Evolutionary conservation across 2,329 filamentous ascomycete species (phyloP).

Genomic region (Alternaria dauci): DNA sequence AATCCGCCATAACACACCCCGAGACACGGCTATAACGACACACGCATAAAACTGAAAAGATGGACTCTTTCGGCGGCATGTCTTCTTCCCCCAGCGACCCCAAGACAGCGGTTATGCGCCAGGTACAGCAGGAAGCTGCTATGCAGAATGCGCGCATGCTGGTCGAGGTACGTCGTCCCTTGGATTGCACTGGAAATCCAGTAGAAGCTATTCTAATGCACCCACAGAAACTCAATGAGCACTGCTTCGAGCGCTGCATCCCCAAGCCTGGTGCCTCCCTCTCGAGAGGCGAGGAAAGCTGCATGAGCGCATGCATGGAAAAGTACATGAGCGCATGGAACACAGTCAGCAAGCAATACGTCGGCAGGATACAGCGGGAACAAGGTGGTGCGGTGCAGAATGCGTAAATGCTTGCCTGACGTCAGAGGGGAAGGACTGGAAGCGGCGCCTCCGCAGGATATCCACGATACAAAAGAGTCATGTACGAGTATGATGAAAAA

Average conservation of each 20-base stretch:
- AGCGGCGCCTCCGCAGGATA: neutral
- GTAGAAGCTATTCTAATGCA: neutral
- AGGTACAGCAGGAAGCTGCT: slow-evolving; percentile 62
- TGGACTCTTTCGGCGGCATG: slow-evolving; percentile 48
- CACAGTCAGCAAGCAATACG: slow-evolving; percentile 59
- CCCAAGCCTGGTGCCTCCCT: slow-evolving; percentile 61
- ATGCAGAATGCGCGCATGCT: slow-evolving; percentile 61
- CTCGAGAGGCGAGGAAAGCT: slow-evolving; percentile 59
- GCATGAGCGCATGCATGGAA: slow-evolving; percentile 63
- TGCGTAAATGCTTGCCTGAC: slow-evolving; percentile 12
- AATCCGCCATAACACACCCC: neutral
- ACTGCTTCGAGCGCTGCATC: slow-evolving; percentile 65
- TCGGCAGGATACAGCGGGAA: slow-evolving; percentile 59
- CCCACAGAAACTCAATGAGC: slow-evolving; percentile 60
- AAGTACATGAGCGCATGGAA: slow-evolving; percentile 66
- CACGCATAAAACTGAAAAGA: slow-evolving; percentile 20
- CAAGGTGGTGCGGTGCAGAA: slow-evolving; percentile 15
- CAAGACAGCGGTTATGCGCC: slow-evolving; percentile 60
- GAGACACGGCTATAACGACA: slow-evolving; percentile 2
- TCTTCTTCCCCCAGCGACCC: slow-evolving; percentile 49
- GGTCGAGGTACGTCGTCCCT: slow-evolving; percentile 48
- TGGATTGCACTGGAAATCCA: neutral
- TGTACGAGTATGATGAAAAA: slow-evolving; percentile 13
- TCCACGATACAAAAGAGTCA: neutral
- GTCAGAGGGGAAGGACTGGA: neutral